phyloP scores from a whole-genome alignment of 306 rosid species.

The Comarum palustre region DNA sequence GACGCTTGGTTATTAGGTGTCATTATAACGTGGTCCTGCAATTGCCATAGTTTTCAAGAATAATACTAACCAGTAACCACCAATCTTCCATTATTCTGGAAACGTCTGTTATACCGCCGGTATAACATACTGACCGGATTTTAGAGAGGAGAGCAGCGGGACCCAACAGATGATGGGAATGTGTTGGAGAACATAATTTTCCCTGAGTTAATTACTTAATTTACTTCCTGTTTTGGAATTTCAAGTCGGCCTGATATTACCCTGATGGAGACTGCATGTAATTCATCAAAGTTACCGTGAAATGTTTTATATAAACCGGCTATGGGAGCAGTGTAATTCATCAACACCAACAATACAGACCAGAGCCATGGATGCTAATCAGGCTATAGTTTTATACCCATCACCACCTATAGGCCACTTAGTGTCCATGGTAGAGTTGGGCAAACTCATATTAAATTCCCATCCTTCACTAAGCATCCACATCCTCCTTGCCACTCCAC shows the following conservation, averaged over 20 bases:
- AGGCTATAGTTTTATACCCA: slow-evolving; percentile 42
- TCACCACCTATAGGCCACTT: slow-evolving; percentile 36
- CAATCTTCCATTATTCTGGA: no score
- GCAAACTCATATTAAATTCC: slow-evolving; percentile 29
- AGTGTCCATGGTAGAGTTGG: slow-evolving; percentile 38
- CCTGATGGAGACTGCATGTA: not conserved
- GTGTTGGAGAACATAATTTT: no score
- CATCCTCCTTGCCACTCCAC: slow-evolving; percentile 37
- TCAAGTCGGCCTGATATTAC: no score
- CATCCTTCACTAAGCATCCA: slow-evolving; percentile 36
- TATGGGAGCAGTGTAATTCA: not conserved
- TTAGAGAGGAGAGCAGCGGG: no score
- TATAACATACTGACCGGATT: no score
- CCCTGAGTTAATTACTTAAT: no score
- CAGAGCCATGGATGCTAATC: no score
- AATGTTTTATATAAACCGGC: not conserved
- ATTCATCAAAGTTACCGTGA: not conserved
- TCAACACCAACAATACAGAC: no score
- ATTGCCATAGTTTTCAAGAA: not conserved
- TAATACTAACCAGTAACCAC: not conserved
- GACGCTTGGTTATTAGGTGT: not conserved
- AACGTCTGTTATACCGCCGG: no score
- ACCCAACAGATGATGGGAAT: no score
- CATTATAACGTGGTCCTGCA: not conserved
- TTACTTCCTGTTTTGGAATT: no score